Evolutionary conservation across 805 yeast species (phyloP).

Genomic region (Saturnispora diversa): DNA sequence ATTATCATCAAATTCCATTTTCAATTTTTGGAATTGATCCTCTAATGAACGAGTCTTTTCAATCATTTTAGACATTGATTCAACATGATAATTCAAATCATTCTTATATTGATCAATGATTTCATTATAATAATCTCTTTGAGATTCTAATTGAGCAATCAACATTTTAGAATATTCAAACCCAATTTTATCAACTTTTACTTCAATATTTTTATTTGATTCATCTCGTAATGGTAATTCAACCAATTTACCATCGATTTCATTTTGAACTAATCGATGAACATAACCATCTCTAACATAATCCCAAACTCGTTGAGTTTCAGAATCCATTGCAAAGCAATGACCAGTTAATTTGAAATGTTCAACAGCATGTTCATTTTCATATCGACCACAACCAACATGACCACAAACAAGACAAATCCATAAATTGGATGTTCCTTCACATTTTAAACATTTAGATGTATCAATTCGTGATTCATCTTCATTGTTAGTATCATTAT

Average conservation of each 20-base stretch:
- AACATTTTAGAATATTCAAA: constrained; percentile 75
- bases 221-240: constrained; percentile 46
- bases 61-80: constrained; percentile 14
- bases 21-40: constrained; percentile 13
- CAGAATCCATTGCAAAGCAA: constrained; percentile 84
- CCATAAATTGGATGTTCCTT: constrained; percentile 62
- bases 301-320: constrained; percentile 88
- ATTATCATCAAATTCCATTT: constrained; percentile 6
- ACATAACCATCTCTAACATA: constrained; percentile 88
- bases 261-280: constrained; percentile 76
- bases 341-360: constrained; percentile 75
- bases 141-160: constrained; percentile 76
- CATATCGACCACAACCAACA: constrained; percentile 87
- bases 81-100: constrained; percentile 16
- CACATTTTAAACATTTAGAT: constrained; percentile 47
- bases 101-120: constrained; percentile 31
- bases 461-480: constrained; percentile 14
- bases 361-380: constrained; percentile 74
- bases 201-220: constrained; percentile 24
- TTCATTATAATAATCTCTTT: constrained; percentile 71
- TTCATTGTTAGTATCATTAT: too few relatives aligned
- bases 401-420: constrained; percentile 85
- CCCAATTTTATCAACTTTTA: constrained; percentile 49
- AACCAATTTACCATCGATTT: constrained; percentile 81
- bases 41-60: constrained; percentile 24